Base-by-base conservation (phyloP, 2,329 filamentous ascomycete species). In the Biscogniauxia sp. region DNA sequence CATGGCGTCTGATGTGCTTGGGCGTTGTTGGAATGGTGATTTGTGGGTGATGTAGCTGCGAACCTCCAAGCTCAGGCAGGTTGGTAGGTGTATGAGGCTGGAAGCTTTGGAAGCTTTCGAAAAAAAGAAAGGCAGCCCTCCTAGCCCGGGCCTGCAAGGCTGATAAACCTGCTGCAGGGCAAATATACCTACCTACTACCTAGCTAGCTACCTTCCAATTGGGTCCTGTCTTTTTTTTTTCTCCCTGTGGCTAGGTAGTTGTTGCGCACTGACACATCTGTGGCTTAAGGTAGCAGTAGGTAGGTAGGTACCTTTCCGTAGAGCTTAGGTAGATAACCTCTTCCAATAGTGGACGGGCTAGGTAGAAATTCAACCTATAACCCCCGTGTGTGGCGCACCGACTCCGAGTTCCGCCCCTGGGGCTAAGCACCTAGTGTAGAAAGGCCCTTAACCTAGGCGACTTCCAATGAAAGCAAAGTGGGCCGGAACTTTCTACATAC, bases 1-100 rank as follows among this genome's bases (percentile, higher is more conserved):
- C 93, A 97, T 95, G 70, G 68, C 68, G 70, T 66, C 60, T 57
- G 58, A 50, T 54, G 60, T 62, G 41, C 15, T 61, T 70, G 75
- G 66, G 58, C 62, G 62, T 66, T 65, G 59, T 58, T 66, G 41
- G 61, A 61, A 66, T 62, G 61, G 60, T 58, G 17, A 1, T 51
- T 55, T 58, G 51, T 20, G 28, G 52, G 54, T 56, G 57, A 62
- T 61, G 64, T 52, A 57, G 59, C 53, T 62, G 58, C 41, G 25
- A 59, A 61, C 52, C 25, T 61, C 62, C 63, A 63, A 65, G 64
- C 56, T 55, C 59, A 61, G 57, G 51, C 1, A 25, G 52, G 28
- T 32, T 32, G 26, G 26, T 28, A 6, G 5, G 3, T 41, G 37
- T n/a, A 45, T 5, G 37, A 45, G 37, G 7, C n/a, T n/a, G 13